phyloP scores from a whole-genome alignment of 2,329 filamentous ascomycete genomes.

The Fusarium sublunatum region DNA sequence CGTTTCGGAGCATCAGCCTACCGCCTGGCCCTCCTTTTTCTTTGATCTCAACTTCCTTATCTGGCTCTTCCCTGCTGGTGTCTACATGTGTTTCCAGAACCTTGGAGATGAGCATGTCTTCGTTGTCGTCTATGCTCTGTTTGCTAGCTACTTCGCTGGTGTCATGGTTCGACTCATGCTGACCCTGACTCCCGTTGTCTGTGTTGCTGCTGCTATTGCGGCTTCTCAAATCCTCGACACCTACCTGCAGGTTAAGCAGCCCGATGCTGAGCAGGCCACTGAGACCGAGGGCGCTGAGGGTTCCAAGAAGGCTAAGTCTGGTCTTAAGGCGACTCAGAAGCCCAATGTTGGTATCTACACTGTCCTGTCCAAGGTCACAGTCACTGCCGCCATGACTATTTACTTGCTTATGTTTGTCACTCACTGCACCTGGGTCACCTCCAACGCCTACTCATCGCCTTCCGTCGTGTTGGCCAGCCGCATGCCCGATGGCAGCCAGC shows the following conservation, averaged over 20 bases:
- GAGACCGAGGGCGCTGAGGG: slow-evolving; percentile 59
- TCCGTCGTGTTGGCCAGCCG: slow-evolving; percentile 95
- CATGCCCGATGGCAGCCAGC: slow-evolving; percentile 92
- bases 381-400: slow-evolving; percentile 76
- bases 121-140: slow-evolving; percentile 94
- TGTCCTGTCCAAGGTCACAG: slow-evolving; percentile 79
- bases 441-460: slow-evolving; percentile 97
- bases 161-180: slow-evolving; percentile 99
- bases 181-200: slow-evolving; percentile 95
- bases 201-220: slow-evolving; percentile 90
- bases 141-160: slow-evolving; percentile 97
- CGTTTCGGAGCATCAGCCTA: slow-evolving; percentile 99
- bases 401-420: slow-evolving; percentile 95
- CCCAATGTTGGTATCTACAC: slow-evolving; percentile 88
- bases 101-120: slow-evolving; percentile 98
- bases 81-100: slow-evolving; percentile 97
- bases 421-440: slow-evolving; percentile 99
- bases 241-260: slow-evolving; percentile 77
- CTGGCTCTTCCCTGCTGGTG: slow-evolving; percentile 98
- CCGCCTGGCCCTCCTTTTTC: slow-evolving; percentile 98
- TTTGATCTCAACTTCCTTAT: slow-evolving; percentile 98
- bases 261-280: slow-evolving; percentile 60
- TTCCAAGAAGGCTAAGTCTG: slow-evolving; percentile 65
- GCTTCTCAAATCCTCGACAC: slow-evolving; percentile 89
- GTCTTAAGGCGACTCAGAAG: slow-evolving; percentile 76